Evolutionary conservation across 306 rosid genomes (phyloP), one percentile per base, ranked within the genome.

Genomic region (Cucurbita moschata): DNA sequence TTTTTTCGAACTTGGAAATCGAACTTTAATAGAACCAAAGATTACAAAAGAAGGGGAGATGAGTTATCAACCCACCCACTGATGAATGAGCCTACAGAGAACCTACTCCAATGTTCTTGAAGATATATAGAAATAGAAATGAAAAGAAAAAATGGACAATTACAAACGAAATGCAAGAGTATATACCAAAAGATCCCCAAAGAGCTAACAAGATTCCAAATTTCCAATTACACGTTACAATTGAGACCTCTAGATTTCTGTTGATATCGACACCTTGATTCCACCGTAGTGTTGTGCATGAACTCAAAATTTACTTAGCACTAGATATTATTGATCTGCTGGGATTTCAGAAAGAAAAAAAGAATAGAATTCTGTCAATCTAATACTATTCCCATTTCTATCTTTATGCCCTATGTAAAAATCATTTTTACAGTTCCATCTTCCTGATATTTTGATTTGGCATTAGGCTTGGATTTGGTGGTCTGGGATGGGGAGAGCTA

Each of bases 401-500:
- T 75, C 67, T 11, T 21, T 43, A 11, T 10, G 26, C 13, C 10
- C 47, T 42, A 10, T 23, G 58, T 35, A 10, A 54, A 56, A 5
- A 15, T 60, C 42, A 43, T 5, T 78, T 50, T 43, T 21, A 65
- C 77, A 79, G 66, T 12, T 69, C 40, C 44, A 69, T 69, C 8
- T 30, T 44, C 11, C 58, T 69, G 59, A 69, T 13, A 49, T 69
- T 30, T 35, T 50, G 46, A 12, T 50, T 19, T 6, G 79, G 85
- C 40, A 47, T 61, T 88, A 94, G 98, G 97, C 43, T 67, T 90
- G 79, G 79, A 85, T 75, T 80, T 85, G 82, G 89, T 83, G 73
- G 73, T 77, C 73, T 94, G 97, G 98, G 88, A 89, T 38, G 95
- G 88, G 74, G 77, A 86, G 81, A 79, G 73, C 76, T 90, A 74